Evolutionary conservation across 1,284 basidiomycete genomes (phyloP).

Genomic region (Mycosarcoma mackinlayi): DNA sequence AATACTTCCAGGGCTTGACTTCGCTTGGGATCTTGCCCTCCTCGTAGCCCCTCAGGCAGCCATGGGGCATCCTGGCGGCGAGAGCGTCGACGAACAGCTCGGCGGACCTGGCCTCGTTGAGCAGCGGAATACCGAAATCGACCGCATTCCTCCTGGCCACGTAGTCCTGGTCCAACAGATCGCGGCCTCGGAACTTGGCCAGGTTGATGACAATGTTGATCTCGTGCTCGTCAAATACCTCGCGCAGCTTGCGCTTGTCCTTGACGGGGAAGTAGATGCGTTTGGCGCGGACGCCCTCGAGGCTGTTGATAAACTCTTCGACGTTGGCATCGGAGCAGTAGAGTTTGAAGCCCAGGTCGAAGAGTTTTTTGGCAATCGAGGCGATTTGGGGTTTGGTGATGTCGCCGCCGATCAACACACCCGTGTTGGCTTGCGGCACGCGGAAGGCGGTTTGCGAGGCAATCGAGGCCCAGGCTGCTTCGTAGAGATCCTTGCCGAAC

Average conservation of each 20-base stretch:
- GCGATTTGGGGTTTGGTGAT: slow-evolving; percentile 82
- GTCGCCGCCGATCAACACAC: slow-evolving; percentile 89
- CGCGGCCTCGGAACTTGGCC: slow-evolving; percentile 81
- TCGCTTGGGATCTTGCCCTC: slow-evolving; percentile 94
- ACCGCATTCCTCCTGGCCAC: slow-evolving; percentile 76
- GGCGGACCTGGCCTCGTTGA: slow-evolving; percentile 91
- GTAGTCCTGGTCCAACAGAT: slow-evolving; percentile 91
- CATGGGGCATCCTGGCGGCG: slow-evolving; percentile 85
- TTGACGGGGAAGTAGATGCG: slow-evolving; percentile 95
- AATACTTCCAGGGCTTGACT: slow-evolving; percentile 72
- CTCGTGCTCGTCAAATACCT: slow-evolving; percentile 85
- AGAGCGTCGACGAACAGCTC: slow-evolving; percentile 91
- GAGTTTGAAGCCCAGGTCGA: slow-evolving; percentile 83
- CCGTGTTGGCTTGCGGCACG: slow-evolving; percentile 79
- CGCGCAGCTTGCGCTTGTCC: slow-evolving; percentile 93
- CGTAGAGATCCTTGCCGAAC: slow-evolving; percentile 92
- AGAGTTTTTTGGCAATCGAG: slow-evolving; percentile 76
- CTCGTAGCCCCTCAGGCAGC: slow-evolving; percentile 82
- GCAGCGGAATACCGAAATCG: slow-evolving; percentile 74
- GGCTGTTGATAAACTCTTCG: slow-evolving; percentile 82
- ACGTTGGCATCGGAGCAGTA: slow-evolving; percentile 85
- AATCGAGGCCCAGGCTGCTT: slow-evolving; percentile 94
- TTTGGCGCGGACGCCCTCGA: slow-evolving; percentile 73
- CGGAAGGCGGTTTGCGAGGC: slow-evolving; percentile 92
- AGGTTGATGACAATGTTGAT: slow-evolving; percentile 97